phyloP scores from a whole-genome alignment of 805 yeast species.

The Saccharomyces mikatae region DNA sequence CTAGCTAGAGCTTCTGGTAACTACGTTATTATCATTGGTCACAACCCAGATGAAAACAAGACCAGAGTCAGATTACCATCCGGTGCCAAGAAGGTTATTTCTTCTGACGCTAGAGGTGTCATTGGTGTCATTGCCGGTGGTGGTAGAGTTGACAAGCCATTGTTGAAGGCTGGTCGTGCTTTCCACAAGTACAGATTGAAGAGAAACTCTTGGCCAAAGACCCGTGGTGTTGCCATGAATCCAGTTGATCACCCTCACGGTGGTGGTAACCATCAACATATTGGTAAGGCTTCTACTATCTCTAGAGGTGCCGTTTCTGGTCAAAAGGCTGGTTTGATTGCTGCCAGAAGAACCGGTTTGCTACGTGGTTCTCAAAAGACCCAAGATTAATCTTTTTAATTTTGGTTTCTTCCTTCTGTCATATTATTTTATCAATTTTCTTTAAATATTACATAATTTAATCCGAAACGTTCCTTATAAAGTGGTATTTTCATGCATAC shows the following conservation, averaged over 20 bases:
- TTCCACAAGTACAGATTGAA: slow-evolving; percentile 99
- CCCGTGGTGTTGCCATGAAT: slow-evolving; percentile 99
- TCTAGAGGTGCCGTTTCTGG: slow-evolving; percentile 99
- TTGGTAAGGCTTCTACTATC: slow-evolving; percentile 99
- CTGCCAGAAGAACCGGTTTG: slow-evolving; percentile 99
- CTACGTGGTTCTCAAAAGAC: slow-evolving; percentile 77
- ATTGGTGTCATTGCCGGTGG: slow-evolving; percentile 99
- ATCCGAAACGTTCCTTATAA: slow-evolving; percentile 10
- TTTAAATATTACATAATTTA: slow-evolving; percentile 2
- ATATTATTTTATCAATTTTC: slow-evolving; percentile 6
- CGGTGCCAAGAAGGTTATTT: slow-evolving; percentile 95
- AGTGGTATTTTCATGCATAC: background rate
- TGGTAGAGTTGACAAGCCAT: slow-evolving; percentile 99
- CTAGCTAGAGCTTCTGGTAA: slow-evolving; percentile 98
- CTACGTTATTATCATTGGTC: slow-evolving; percentile 98
- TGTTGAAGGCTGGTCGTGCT: slow-evolving; percentile 99
- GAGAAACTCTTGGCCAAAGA: slow-evolving; percentile 99
- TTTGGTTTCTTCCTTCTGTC: slow-evolving; percentile 6
- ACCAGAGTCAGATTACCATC: slow-evolving; percentile 99
- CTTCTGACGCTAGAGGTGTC: slow-evolving; percentile 97
- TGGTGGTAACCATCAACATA: slow-evolving; percentile 99
- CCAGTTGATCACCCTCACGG: slow-evolving; percentile 99
- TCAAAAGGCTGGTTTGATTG: slow-evolving; percentile 99
- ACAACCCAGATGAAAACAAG: slow-evolving; percentile 98
- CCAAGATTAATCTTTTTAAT: slow-evolving; percentile 1